Base-by-base conservation (phyloP, 176 grass and related monocot genomes). In the Calamus simplicifolius region DNA sequence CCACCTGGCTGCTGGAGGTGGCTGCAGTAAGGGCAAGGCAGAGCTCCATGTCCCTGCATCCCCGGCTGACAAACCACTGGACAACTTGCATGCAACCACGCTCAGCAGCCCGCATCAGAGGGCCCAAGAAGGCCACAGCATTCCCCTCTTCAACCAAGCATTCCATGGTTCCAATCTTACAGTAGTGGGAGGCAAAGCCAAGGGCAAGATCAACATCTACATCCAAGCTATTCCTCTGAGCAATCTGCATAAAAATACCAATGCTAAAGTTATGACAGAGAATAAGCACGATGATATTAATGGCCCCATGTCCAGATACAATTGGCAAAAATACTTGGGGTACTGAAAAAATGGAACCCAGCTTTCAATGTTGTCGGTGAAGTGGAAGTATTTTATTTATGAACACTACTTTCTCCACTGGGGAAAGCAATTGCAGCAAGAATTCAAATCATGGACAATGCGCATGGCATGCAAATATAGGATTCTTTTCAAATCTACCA, bases 191-290 rank as follows among this genome's bases (percentile, higher is more conserved):
- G 3, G 88, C 93, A 63, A 98, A 98, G 51, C 81, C 88, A 73
- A 93, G 77, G 29, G 93, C 93, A 58, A 98, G 88, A 77, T 98
- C 93, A 54, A 86, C 88, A 65, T 98, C 93, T 48, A 98, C 81
- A 76, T 98, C 88, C 78, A 98, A 79, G 63, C 93, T 98, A 49
- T 98, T 98, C 56, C 73, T 64, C 69, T 89, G 93, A 77, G 88
- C 88, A 82, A 98, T 83, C 93, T 98, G 71, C 52, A 79, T 69
- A 58, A 56, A 5, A 59, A 4, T 30, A 6, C 35, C 35, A 43
- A 13, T 43, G 35, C 16, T 28, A 27, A 52, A 14, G 23, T 7
- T 3, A 29, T 28, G 26, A 18, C 16, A 4, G 10, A 13, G 48
- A 52, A 49, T 23, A 49, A 31, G 29, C 29, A 31, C 6, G 3